Base-by-base conservation (phyloP, 176 grass and related monocot species). In the Oryza nivara region DNA sequence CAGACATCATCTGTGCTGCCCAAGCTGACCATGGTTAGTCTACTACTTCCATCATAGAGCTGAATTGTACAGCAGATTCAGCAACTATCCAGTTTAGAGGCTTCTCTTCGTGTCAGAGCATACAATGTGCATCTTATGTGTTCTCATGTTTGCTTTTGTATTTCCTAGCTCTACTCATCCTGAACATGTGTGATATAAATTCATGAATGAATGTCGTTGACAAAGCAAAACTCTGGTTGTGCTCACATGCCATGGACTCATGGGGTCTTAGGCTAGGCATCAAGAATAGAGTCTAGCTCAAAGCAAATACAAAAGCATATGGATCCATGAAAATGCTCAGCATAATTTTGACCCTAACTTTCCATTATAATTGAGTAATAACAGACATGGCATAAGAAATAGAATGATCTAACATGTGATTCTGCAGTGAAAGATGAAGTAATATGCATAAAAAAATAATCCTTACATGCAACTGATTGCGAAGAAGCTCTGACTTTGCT, bases 391-490 rank as follows among this genome's bases (percentile, higher is more conserved):
- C 49, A 70, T 23, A 85, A 26, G 36, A 56, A 70, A 61, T 65
- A 47, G 3, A 79, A 70, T 20, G 6, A 58, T 26, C 74, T 15
- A 16, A 4, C 6, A 22, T 49, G 45, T 56, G 69, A 65, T 52
- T 70, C 72, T 77, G 56, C 19, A 41, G 34, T 44, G 47, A 11
- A 70, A 69, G 6, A 77, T 77, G 1, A 85, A 34, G 40, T 41
- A 41, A 80, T 48, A 28, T 40, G 26, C 5, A 76, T 77, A 65
- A 73, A 66, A 76, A 38, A 82, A 67, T 61, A 78, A 48, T 54
- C 68, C 94, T 97, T 97, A 97, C 95, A 88, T 89, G 90, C 67
- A 97, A 87, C 70, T 88, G 90, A 72, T 47, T 74, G 32, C 5
- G 83, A 74, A 91, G 36, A 73, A 91, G 69, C n/a, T 88, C 90